Percentiles rank a stretch among this genome's conserved stretches.
Conservation (phyloP, 1,284 basidiomycete species). For the Ustilago xerochloae region DNA sequence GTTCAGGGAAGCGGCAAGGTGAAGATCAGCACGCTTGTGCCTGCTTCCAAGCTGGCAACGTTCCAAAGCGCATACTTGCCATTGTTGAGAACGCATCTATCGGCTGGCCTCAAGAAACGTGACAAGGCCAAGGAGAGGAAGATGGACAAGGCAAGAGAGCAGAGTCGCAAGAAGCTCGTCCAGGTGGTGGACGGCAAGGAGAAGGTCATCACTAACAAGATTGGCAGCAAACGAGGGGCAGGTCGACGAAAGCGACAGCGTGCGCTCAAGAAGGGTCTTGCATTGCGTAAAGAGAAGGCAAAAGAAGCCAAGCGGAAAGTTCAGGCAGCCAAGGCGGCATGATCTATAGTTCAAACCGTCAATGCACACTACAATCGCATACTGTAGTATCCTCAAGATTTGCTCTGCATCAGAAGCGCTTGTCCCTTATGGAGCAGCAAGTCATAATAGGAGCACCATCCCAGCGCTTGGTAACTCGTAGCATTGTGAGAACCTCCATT, state of each 20-base stretch:
- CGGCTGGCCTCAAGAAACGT: conserved; percentile 55
- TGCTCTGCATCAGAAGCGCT: too few relatives aligned
- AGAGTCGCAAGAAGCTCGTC: conserved; percentile 56
- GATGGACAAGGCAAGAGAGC: conserved; percentile 55
- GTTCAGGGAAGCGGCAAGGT: conserved; percentile 42
- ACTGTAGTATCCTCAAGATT: too few relatives aligned
- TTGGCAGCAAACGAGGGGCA: conserved; percentile 58
- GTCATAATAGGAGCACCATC: too few relatives aligned
- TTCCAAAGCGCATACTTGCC: conserved; percentile 56
- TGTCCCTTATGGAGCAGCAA: too few relatives aligned
- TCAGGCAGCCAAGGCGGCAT: conserved; percentile 26
- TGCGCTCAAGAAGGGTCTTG: conserved; percentile 48
- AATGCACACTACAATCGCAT: too few relatives aligned
- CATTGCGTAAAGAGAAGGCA: conserved; percentile 45
- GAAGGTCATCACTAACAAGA: conserved; percentile 45
- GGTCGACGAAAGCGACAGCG: conserved; percentile 55
- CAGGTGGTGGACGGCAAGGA: conserved; percentile 53
- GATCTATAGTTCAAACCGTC: too few relatives aligned
- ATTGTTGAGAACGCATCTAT: conserved; percentile 54
- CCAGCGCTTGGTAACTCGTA: too few relatives aligned
- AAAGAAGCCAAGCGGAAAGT: conserved; percentile 45
- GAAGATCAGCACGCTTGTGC: conserved; percentile 55
- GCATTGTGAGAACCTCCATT: too few relatives aligned
- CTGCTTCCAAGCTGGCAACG: conserved; percentile 33
- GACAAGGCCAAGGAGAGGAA: conserved; percentile 66